Percentiles rank a stretch among this genome's conserved stretches.
phyloP scores from a whole-genome alignment of 768 basidiomycete genomes.

The Panellus pusillus region DNA sequence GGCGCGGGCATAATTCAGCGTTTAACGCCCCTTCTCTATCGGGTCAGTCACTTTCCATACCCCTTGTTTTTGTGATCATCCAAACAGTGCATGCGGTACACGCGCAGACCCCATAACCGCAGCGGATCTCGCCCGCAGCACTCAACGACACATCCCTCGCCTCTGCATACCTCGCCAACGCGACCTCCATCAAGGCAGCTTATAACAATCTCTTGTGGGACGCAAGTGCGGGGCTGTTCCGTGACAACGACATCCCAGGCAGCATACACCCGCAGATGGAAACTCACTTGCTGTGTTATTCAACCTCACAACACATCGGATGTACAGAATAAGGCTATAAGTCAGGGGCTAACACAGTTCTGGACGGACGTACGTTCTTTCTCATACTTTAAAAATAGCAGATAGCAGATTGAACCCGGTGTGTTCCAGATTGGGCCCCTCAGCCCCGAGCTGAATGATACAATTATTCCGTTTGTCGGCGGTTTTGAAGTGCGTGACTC shows the following conservation, averaged over 20 bases:
- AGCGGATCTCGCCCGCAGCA: too few species aligned
- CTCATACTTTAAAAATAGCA: too few species aligned
- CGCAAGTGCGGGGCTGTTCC: constrained; percentile 41
- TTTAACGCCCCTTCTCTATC: too few species aligned
- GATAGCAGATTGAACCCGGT: too few species aligned
- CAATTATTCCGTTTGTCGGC: constrained; percentile 52
- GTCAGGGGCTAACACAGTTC: constrained; percentile 42
- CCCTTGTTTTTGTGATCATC: too few species aligned
- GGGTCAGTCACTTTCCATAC: too few species aligned
- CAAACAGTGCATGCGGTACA: too few species aligned
- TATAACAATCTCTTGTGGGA: constrained; percentile 50
- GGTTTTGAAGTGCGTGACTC: constrained; percentile 42
- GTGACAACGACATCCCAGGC: constrained; percentile 43
- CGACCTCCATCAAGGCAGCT: constrained; percentile 37
- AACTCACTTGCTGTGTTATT: constrained; percentile 50
- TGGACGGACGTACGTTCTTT: constrained; percentile 34
- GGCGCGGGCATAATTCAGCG: too few species aligned
- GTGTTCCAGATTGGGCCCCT: constrained; percentile 40
- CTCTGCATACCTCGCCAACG: constrained; percentile 30
- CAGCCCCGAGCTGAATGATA: constrained; percentile 51
- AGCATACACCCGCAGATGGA: constrained; percentile 50
- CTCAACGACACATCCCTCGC: constrained; percentile 28
- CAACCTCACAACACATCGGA: constrained; percentile 40
- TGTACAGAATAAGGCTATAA: constrained; percentile 42
- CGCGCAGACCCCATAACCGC: too few species aligned